These are phyloP conservation scores for Aspergillus sp. DNA, from an alignment of 2,329 filamentous ascomycete genomes.

Conservation along the genomic window DNA sequence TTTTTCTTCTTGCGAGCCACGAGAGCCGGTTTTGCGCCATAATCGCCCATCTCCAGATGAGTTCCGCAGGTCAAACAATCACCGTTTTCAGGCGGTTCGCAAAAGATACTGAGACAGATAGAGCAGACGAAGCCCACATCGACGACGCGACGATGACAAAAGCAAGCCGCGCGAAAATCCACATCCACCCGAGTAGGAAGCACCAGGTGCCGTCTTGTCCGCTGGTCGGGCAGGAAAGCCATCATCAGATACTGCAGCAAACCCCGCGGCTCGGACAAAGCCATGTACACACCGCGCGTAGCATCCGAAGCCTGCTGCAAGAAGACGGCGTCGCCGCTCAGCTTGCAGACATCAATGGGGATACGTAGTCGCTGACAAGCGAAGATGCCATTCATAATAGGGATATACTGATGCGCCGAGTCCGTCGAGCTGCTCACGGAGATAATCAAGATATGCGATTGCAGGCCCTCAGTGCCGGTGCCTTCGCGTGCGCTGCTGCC, in stretches of 20 bases:
- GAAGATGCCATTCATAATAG: conserved; percentile 97
- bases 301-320: conserved; percentile 81
- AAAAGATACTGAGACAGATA: conserved; percentile 92
- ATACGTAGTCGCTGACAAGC: conserved; percentile 82
- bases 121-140: conserved; percentile 93
- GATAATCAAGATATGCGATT: conserved; percentile 78
- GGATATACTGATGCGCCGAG: conserved; percentile 83
- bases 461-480: conserved; percentile 40
- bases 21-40: conserved; percentile 69
- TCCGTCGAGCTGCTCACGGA: conserved; percentile 86
- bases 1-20: conserved; percentile 65
- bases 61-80: conserved; percentile 80
- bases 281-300: conserved; percentile 62
- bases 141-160: conserved; percentile 86
- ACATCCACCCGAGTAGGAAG: conserved; percentile 75
- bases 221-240: conserved; percentile 70
- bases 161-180: conserved; percentile 96
- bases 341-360: conserved; percentile 82
- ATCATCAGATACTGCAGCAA: conserved; percentile 92
- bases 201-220: conserved; percentile 57
- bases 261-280: conserved; percentile 56
- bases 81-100: conserved; percentile 54
- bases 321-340: conserved; percentile 80
- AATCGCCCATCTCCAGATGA: conserved; percentile 64
- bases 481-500: conserved; percentile 18